phyloP scores from a whole-genome alignment of 2,329 filamentous ascomycete genomes.

The Mycogone perniciosa region DNA sequence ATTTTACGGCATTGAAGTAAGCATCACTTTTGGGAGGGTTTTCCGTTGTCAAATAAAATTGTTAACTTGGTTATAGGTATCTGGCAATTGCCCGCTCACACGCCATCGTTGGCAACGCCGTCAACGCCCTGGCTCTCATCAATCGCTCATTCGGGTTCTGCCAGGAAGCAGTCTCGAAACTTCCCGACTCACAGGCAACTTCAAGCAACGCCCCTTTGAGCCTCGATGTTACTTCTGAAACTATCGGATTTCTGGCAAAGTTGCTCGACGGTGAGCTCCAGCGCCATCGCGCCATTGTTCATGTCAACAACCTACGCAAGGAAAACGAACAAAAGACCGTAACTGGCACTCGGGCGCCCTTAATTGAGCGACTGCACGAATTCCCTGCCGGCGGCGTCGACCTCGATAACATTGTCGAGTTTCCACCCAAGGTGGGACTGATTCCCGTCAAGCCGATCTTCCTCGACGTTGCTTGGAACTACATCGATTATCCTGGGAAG shows the following conservation, averaged over 20 bases:
- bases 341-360: constrained; percentile 36
- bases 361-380: constrained; percentile 68
- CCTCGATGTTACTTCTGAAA: constrained; percentile 57
- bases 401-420: constrained; percentile 74
- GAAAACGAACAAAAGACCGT: constrained; percentile 37
- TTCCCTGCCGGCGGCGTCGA: constrained; percentile 69
- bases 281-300: constrained; percentile 78
- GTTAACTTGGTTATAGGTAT: constrained; percentile 44
- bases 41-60: neutral
- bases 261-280: constrained; percentile 67
- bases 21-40: constrained; percentile 20
- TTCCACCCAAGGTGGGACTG: constrained; percentile 74
- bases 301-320: constrained; percentile 62
- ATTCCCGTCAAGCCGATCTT: constrained; percentile 94
- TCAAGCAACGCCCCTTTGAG: constrained; percentile 44
- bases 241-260: constrained; percentile 51
- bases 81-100: constrained; percentile 83
- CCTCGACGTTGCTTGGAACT: constrained; percentile 96
- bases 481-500: constrained; percentile 81
- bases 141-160: constrained; percentile 62
- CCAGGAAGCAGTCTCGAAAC: constrained; percentile 44
- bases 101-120: constrained; percentile 61
- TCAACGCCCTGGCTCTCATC: constrained; percentile 80
- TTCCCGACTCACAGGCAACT: constrained; percentile 32
- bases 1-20: constrained; percentile 85